These are phyloP conservation scores for Nicotiana undulata DNA, from an alignment of 257 asterid genomes.

Conservation along the genomic window DNA sequence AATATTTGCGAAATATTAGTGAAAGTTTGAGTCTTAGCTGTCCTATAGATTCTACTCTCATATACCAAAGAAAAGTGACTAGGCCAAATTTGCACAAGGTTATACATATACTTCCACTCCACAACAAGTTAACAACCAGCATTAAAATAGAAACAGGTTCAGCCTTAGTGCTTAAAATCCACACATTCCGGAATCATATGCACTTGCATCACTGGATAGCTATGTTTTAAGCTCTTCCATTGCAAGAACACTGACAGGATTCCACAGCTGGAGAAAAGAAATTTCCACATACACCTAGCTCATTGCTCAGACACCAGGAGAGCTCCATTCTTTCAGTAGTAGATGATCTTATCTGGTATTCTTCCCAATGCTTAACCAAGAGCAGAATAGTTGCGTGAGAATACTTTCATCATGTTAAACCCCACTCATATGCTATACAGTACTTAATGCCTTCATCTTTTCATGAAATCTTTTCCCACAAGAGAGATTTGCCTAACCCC, in stretches of 20 bases:
- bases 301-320: not conserved
- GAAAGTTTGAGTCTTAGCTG: not conserved
- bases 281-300: not conserved
- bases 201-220: not conserved
- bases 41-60: not conserved
- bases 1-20: too few relatives aligned
- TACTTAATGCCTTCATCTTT: not conserved
- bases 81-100: not conserved
- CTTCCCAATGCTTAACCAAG: not conserved
- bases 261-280: not conserved
- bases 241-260: not conserved
- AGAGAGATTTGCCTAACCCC: not conserved
- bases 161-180: not conserved
- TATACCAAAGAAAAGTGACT: not conserved
- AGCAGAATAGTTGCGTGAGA: not conserved
- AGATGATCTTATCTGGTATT: not conserved
- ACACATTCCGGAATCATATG: not conserved
- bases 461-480: not conserved
- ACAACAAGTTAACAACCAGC: not conserved
- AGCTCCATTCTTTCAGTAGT: not conserved
- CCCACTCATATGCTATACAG: not conserved
- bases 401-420: not conserved
- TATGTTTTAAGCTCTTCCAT: not conserved
- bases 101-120: not conserved
- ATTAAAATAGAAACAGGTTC: not conserved